These are phyloP conservation scores for Trypanosoma rangeli DNA, from an alignment of 208 protist genomes.

Conservation along the genomic window DNA sequence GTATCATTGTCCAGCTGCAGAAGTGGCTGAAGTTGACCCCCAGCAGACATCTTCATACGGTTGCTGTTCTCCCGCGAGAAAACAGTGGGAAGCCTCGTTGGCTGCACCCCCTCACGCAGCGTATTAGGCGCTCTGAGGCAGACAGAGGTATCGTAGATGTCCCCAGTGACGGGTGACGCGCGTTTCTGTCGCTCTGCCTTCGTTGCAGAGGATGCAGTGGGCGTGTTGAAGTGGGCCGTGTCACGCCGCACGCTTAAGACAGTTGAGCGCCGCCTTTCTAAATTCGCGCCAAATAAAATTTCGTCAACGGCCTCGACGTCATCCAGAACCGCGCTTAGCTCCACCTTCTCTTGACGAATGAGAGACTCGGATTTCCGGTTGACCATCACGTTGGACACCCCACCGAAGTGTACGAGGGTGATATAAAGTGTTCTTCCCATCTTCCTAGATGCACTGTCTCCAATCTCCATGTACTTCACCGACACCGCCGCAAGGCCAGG, in stretches of 20 bases:
- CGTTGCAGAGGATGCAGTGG: neutral
- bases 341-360: conserved; percentile 50
- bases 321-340: conserved; percentile 35
- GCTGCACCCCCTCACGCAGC: neutral
- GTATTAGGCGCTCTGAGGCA: neutral
- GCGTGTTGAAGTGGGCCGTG: neutral
- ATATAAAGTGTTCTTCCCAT: conserved; percentile 80
- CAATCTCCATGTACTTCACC: conserved; percentile 53
- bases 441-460: conserved; percentile 71
- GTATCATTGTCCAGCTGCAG: neutral
- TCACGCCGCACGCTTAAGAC: neutral
- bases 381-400: conserved; percentile 19
- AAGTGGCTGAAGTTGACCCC: neutral
- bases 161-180: neutral
- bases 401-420: conserved; percentile 39
- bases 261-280: neutral
- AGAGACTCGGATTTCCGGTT: conserved; percentile 55
- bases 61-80: neutral
- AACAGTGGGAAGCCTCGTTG: neutral
- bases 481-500: conserved; percentile 22
- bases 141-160: conserved; percentile 12
- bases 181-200: neutral
- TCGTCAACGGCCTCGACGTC: conserved; percentile 36
- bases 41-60: neutral
- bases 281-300: conserved; percentile 13